phyloP scores from a whole-genome alignment of 2,329 filamentous ascomycete genomes.

The Monilinia vaccinii-corymbosi region DNA sequence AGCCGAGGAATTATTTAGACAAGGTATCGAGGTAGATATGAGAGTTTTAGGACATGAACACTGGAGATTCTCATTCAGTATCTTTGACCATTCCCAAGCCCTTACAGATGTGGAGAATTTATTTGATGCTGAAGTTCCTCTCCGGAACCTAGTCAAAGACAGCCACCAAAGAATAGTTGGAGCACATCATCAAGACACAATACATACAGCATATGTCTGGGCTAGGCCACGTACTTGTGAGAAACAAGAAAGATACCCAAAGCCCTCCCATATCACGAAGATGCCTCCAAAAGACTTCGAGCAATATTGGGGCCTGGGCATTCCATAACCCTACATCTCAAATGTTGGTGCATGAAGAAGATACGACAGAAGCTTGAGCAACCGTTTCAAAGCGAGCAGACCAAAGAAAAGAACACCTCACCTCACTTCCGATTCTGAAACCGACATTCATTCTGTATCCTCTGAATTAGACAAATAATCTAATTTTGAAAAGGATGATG shows the following conservation, averaged over 20 bases:
- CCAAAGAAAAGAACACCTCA: neutral
- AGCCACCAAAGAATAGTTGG: too few relatives aligned
- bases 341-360: accelerated
- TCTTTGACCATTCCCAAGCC: neutral
- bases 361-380: neutral
- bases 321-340: accelerated
- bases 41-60: neutral
- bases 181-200: accelerated
- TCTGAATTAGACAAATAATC: neutral
- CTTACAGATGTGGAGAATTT: neutral
- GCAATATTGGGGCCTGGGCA: neutral
- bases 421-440: neutral
- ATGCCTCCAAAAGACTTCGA: accelerated
- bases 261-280: neutral
- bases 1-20: slow-evolving; percentile 2
- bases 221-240: accelerated
- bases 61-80: accelerated
- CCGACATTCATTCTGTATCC: neutral
- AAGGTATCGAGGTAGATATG: neutral
- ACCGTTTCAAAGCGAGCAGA: neutral
- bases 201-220: accelerated
- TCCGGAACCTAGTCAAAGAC: neutral
- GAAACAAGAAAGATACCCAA: neutral
- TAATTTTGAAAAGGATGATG: neutral
- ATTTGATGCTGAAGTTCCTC: neutral